phyloP scores from a whole-genome alignment of 768 basidiomycete genomes.

The Leccinum sublutescens region DNA sequence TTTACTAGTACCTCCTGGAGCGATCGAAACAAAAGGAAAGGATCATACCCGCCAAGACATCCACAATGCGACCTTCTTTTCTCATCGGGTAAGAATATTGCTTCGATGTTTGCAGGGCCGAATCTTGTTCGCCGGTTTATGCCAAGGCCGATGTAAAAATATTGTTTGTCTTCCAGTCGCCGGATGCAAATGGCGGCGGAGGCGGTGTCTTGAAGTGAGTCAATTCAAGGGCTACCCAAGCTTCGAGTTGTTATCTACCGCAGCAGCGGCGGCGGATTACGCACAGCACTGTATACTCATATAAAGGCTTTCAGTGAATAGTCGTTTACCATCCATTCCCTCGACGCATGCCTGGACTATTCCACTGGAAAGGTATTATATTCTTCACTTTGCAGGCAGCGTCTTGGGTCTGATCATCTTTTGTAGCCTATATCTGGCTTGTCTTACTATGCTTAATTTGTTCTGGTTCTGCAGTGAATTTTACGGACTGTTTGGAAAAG shows the following conservation, averaged over 20 bases:
- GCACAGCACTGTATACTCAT: neutral
- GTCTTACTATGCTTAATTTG: neutral
- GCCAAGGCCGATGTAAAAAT: too few relatives aligned
- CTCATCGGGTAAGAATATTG: neutral
- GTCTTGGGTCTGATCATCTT: neutral
- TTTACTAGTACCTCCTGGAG: neutral
- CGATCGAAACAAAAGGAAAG: neutral
- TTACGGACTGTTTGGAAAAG: neutral
- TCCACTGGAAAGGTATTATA: neutral
- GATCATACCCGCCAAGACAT: neutral
- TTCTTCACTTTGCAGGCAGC: neutral
- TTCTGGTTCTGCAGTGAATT: neutral
- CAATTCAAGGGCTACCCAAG: neutral
- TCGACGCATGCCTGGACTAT: neutral
- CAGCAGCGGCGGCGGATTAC: neutral
- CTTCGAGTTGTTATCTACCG: neutral
- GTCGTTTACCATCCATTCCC: neutral
- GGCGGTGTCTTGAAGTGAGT: neutral
- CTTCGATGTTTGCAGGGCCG: neutral
- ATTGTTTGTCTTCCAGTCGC: neutral
- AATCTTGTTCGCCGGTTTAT: neutral
- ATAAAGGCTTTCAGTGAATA: neutral
- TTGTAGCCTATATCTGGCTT: neutral
- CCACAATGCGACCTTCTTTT: neutral
- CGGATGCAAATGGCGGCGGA: neutral